A percentile compares a stretch with the other conserved stretches of the same genome.
phyloP scores from a whole-genome alignment of 768 basidiomycete genomes.

The Tulasnella sp. region DNA sequence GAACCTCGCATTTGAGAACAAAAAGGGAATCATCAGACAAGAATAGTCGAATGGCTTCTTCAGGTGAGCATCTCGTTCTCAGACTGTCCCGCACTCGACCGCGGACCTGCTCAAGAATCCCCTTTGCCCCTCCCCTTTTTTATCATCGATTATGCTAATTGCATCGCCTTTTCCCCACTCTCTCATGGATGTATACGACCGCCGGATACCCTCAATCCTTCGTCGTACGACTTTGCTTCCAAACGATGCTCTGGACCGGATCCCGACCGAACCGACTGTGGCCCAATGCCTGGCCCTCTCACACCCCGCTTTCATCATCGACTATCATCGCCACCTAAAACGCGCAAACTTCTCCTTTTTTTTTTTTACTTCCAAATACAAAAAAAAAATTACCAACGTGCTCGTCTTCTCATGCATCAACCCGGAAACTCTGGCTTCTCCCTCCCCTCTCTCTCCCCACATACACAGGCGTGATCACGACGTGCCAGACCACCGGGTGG shows the following conservation, averaged over 20 bases:
- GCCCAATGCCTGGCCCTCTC: too few relatives aligned
- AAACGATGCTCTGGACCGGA: too few relatives aligned
- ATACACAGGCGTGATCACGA: background rate
- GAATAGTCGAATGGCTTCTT: background rate
- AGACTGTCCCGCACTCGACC: background rate
- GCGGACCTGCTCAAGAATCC: background rate
- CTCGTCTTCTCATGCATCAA: background rate
- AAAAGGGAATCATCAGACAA: background rate
- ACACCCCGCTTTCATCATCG: background rate
- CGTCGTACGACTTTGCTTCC: too few relatives aligned
- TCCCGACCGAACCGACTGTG: background rate
- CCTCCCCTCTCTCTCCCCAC: too few relatives aligned
- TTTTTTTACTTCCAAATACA: too few relatives aligned
- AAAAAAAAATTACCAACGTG: too few relatives aligned
- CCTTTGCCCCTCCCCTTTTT: background rate
- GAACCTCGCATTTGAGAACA: too few relatives aligned
- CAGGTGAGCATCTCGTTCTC: slow-evolving; percentile 1
- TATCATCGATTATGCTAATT: background rate
- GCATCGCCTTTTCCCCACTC: background rate
- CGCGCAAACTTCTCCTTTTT: too few relatives aligned
- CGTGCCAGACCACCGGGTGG: background rate
- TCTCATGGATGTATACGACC: background rate
- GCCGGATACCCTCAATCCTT: background rate
- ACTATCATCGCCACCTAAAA: background rate
- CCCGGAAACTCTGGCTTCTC: too few relatives aligned